These are phyloP conservation scores for Nakazawaea pomicola DNA, from an alignment of 805 yeast species.

Conservation along the genomic window DNA sequence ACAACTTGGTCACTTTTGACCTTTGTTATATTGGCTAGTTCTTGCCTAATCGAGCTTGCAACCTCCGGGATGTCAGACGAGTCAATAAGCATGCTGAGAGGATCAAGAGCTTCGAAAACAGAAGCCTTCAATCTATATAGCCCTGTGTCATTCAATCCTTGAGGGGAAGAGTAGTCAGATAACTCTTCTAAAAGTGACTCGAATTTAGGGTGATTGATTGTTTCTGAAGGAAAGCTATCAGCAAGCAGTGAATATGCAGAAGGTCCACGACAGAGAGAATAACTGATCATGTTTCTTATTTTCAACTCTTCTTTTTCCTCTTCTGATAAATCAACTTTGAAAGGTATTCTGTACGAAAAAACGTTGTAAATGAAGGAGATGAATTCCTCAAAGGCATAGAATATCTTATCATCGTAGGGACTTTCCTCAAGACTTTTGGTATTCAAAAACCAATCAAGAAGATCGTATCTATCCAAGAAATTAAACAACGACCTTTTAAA, in stretches of 20 bases:
- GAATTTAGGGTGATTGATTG: constrained; percentile 33
- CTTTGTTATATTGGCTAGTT: constrained; percentile 33
- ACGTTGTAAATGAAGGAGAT: constrained; percentile 39
- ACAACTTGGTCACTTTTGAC: constrained; percentile 37
- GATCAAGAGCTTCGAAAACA: constrained; percentile 47
- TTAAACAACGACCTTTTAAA: constrained; percentile 27
- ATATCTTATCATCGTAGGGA: constrained; percentile 42
- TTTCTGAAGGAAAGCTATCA: constrained; percentile 26
- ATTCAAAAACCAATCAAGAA: constrained; percentile 43
- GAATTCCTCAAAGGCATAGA: constrained; percentile 38
- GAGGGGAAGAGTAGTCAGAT: constrained; percentile 58
- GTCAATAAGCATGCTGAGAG: constrained; percentile 44
- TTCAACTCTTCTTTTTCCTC: constrained; percentile 24
- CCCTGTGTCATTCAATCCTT: constrained; percentile 64
- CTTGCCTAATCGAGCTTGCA: constrained; percentile 39
- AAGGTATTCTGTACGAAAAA: constrained; percentile 32
- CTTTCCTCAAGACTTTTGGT: constrained; percentile 29
- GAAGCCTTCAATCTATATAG: constrained; percentile 52
- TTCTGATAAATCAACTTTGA: constrained; percentile 19
- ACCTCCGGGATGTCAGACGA: constrained; percentile 47
- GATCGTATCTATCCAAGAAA: constrained; percentile 53
- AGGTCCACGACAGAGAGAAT: constrained; percentile 47
- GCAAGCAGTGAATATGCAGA: constrained; percentile 47
- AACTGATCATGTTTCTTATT: constrained; percentile 40
- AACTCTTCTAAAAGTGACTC: constrained; percentile 52